These are phyloP conservation scores for Cryphonectria radicalis DNA, from an alignment of 2,329 filamentous ascomycete species.

Conservation along the genomic window DNA sequence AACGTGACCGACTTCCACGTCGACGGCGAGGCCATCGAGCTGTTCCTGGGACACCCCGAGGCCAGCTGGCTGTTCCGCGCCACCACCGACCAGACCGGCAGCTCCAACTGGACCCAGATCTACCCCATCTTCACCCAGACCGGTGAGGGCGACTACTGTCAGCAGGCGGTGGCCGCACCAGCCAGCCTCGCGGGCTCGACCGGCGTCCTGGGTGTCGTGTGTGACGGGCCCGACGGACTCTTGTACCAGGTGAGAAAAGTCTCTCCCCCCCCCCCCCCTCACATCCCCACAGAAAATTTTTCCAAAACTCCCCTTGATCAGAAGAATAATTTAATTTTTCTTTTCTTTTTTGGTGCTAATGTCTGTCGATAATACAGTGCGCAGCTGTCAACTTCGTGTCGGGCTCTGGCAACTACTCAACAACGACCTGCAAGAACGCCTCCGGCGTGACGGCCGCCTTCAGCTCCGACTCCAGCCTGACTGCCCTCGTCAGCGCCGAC, in stretches of 20 bases:
- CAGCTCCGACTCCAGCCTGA: slow-evolving; percentile 38
- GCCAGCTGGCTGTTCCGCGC: slow-evolving; percentile 62
- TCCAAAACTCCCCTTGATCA: neutral
- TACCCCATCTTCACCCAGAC: slow-evolving; percentile 59
- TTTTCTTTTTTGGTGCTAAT: neutral
- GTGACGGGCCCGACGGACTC: slow-evolving; percentile 57
- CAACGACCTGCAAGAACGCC: slow-evolving; percentile 45
- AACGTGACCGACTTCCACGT: slow-evolving; percentile 58
- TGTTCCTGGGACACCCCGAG: slow-evolving; percentile 55
- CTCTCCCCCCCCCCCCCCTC: too few relatives aligned
- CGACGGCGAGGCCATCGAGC: slow-evolving; percentile 56
- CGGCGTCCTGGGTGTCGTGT: slow-evolving; percentile 58
- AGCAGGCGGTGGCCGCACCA: slow-evolving; percentile 53
- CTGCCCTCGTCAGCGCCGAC: slow-evolving; percentile 37
- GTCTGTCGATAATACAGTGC: slow-evolving; percentile 46
- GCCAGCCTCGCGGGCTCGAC: slow-evolving; percentile 56
- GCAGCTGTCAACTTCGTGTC: slow-evolving; percentile 59
- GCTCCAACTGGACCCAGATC: slow-evolving; percentile 58
- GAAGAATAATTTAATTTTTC: too few relatives aligned
- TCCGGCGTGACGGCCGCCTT: slow-evolving; percentile 41
- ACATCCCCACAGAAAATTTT: too few relatives aligned
- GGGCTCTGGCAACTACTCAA: slow-evolving; percentile 38
- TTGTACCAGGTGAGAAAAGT: slow-evolving; percentile 56
- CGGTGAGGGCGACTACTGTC: slow-evolving; percentile 59
- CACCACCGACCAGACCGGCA: slow-evolving; percentile 53